phyloP scores from a whole-genome alignment of 2,329 filamentous ascomycete genomes.

The Tolypocladium inflatum region DNA sequence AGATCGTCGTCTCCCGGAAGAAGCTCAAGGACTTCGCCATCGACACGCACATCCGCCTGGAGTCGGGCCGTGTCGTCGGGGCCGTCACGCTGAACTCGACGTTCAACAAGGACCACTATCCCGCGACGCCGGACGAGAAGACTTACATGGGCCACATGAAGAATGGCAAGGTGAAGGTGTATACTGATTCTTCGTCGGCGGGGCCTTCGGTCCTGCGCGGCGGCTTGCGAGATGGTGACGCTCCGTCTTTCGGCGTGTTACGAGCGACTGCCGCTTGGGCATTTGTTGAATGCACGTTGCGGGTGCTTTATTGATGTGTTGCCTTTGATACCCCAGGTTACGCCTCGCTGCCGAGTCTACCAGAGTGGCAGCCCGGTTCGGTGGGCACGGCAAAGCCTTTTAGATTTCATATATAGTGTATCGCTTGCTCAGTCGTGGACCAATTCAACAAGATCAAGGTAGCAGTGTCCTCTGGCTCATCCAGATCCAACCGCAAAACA shows the following conservation, averaged over 20 bases:
- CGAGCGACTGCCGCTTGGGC: background rate
- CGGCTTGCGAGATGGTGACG: background rate
- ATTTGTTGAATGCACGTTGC: background rate
- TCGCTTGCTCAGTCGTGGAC: background rate
- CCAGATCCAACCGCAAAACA: constrained; percentile 12
- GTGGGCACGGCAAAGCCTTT: background rate
- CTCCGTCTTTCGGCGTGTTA: background rate
- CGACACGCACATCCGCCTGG: constrained; percentile 53
- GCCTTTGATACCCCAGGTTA: background rate
- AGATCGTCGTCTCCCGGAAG: constrained; percentile 38
- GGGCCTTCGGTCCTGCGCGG: background rate
- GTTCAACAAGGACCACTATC: constrained; percentile 47
- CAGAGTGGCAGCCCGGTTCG: no score
- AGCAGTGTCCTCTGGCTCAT: background rate
- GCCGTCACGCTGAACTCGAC: constrained; percentile 48
- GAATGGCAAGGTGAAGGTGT: background rate
- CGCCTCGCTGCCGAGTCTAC: background rate
- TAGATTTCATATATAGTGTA: background rate
- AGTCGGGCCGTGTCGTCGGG: constrained; percentile 42
- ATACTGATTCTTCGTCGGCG: background rate
- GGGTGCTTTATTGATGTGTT: background rate
- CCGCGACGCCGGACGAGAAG: constrained; percentile 26
- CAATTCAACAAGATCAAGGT: background rate
- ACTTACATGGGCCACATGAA: constrained; percentile 8
- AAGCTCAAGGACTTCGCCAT: constrained; percentile 30